Evolutionary conservation across 2,329 filamentous ascomycete species (phyloP), one percentile per base, ranked within the genome.

Genomic region (Orbilia brochopaga): DNA sequence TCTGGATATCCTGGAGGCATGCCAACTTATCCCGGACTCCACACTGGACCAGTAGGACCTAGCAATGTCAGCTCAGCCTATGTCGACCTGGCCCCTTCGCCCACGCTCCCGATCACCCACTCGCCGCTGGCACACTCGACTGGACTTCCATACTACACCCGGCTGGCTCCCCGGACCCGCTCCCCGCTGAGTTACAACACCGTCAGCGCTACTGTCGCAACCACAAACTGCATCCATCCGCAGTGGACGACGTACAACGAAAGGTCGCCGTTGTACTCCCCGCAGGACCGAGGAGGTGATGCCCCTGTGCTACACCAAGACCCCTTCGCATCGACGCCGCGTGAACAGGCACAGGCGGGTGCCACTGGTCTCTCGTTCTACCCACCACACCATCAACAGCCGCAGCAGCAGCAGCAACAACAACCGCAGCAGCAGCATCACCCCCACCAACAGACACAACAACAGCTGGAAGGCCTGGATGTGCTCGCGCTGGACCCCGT

Each of bases 161-260:
- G 54, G 40, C 55, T 59, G 21, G 40, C 56, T 21, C 46, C 66
- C 17, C 51, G 66, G 66, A 63, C 59, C 32, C 66, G 63, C 19
- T 70, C 66, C 24, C 59, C 66, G n/a, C 59, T 70, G 17, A 53
- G 53, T 6, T 70, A 70, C 40, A 48, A 53, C 17, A 50, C 53
- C 10, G 52, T 54, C 15, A 48, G 21, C 24, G n/a, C 58, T 21
- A 23, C 58, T 42, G 17, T 27, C 17, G 15, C 46, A 11, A 21
- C 64, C 2, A 7, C 50, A 8, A 48, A 24, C 44, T 66, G 35
- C 40, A 30, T 52, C 5, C 51, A 30, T 19, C 56, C 37, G 7
- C 54, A 53, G 32, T 72, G 67, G 67, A 72, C 40, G 27, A 19
- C 52, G 21, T 46, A 58, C 30, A 17, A 53, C 52, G 44, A 48